Evolutionary conservation across 257 asterid species (phyloP).

Genomic region (Capsicum pubescens): DNA sequence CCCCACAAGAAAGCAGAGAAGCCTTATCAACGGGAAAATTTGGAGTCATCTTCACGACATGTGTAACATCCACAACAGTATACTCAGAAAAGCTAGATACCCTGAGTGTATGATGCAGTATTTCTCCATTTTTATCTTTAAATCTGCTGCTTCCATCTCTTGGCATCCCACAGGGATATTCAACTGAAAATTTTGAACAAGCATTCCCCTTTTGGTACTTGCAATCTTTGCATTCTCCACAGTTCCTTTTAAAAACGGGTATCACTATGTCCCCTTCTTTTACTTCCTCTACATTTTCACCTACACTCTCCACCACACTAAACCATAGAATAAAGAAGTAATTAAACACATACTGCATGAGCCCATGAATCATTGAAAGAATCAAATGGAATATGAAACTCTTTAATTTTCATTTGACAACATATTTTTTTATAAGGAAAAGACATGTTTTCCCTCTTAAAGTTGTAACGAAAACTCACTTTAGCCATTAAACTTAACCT

Average conservation of each 20-base stretch:
- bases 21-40: slow-evolving; percentile 42
- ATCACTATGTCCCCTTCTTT: slow-evolving; percentile 49
- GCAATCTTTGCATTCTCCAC: slow-evolving; percentile 55
- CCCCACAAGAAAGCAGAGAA: slow-evolving; percentile 50
- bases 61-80: slow-evolving; percentile 51
- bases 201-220: slow-evolving; percentile 35
- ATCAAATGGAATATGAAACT: too few species aligned
- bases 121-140: slow-evolving; percentile 37
- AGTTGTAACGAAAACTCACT: too few species aligned
- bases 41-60: slow-evolving; percentile 42
- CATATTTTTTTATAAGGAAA: too few species aligned
- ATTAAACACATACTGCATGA: background rate
- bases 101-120: slow-evolving; percentile 35
- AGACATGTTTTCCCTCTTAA: too few species aligned
- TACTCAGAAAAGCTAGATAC: slow-evolving; percentile 49
- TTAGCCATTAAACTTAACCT: too few species aligned
- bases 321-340: background rate
- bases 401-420: too few species aligned
- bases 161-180: slow-evolving; percentile 44
- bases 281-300: slow-evolving; percentile 52
- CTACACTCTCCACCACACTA: slow-evolving; percentile 54
- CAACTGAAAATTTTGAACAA: slow-evolving; percentile 40
- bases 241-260: slow-evolving; percentile 44
- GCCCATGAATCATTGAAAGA: too few species aligned
- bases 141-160: slow-evolving; percentile 49